Base-by-base conservation (phyloP, 176 grass and related monocot species). In the Oryza officinalis region DNA sequence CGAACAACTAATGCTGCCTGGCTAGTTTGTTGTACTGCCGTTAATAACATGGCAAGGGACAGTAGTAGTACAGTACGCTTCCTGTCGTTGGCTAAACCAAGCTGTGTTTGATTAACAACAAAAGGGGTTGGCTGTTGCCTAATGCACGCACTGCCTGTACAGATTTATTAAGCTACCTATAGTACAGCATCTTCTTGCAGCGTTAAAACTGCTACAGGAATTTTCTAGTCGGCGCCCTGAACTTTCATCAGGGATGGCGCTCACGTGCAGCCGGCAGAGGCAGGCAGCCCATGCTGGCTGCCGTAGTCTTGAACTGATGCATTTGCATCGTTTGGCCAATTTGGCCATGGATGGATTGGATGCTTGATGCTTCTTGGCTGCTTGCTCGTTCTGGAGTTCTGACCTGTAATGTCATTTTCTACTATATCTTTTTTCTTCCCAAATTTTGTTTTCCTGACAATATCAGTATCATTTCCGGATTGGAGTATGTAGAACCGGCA, bases 201-300 rank as follows among this genome's bases (percentile, higher is more conserved):
- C 5, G 45, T 52, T 27, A 65, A 17, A 86, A 74, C 76, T 35
- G 60, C 41, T 22, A 52, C 33, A 74, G 15, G 49, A 9, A 65
- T 71, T 65, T 77, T 45, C 18, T 10, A 37, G 49, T 63, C 22
- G 40, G 15, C 70, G 44, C 20, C 79, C 54, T 17, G 44, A 70
- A 59, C 57, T 10, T 78, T 66, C 33, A 17, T 65, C 20, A 20
- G 64, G 12, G 46, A 84, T 49, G 70, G 63, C 17, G 13, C 18
- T 50, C 87, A 75, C 76, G 81, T 76, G 76, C 63, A 35, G 3
- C 69, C 37, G 4, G 20, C n/a, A 38, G 37, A 32, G 35, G 37
- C 37, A 38, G 37, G 75, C 37, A 8, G 27, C 37, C 12, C 27
- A 31, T 37, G 43, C 44, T 17, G 6, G 59, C 43, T 31, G 10